These are phyloP conservation scores for Leccinellum luteum DNA, from an alignment of 768 basidiomycete genomes.

Conservation along the genomic window DNA sequence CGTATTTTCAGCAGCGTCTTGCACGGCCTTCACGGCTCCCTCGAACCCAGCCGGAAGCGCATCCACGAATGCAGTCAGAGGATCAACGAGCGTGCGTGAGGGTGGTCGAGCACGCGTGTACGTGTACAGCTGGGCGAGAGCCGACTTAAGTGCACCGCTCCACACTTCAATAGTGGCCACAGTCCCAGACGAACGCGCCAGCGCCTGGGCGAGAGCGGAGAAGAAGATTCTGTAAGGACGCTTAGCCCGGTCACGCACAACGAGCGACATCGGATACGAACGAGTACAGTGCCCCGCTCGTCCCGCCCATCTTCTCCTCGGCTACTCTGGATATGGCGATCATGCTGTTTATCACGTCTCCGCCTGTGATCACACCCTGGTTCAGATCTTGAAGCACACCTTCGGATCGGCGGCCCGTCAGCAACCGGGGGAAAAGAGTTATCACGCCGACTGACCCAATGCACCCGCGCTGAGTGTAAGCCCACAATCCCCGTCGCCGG, in stretches of 20 bases:
- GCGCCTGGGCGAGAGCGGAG: conserved; percentile 76
- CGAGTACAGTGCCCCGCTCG: conserved; percentile 90
- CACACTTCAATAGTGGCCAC: conserved; percentile 49
- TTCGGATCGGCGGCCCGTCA: conserved; percentile 24
- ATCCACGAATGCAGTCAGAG: conserved; percentile 72
- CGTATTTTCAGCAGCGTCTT: conserved; percentile 69
- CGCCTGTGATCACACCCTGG: conserved; percentile 54
- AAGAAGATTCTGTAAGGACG: conserved; percentile 74
- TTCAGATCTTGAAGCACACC: conserved; percentile 60
- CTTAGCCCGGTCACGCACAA: neutral
- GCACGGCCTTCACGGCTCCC: conserved; percentile 58
- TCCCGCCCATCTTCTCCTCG: conserved; percentile 88
- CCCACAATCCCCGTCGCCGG: conserved; percentile 86
- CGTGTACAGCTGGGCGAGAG: conserved; percentile 63
- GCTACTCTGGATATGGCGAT: conserved; percentile 70
- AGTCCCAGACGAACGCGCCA: conserved; percentile 40
- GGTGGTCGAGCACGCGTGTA: conserved; percentile 90
- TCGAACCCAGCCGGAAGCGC: conserved; percentile 36
- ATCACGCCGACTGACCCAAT: conserved; percentile 44
- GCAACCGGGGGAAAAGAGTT: neutral
- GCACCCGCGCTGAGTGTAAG: conserved; percentile 74
- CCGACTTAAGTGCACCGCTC: conserved; percentile 54
- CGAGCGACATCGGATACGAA: conserved; percentile 37
- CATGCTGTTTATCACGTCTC: conserved; percentile 62
- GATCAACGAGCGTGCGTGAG: conserved; percentile 91